phyloP scores from a whole-genome alignment of 2,329 filamentous ascomycete species.

The Nemania sp. region DNA sequence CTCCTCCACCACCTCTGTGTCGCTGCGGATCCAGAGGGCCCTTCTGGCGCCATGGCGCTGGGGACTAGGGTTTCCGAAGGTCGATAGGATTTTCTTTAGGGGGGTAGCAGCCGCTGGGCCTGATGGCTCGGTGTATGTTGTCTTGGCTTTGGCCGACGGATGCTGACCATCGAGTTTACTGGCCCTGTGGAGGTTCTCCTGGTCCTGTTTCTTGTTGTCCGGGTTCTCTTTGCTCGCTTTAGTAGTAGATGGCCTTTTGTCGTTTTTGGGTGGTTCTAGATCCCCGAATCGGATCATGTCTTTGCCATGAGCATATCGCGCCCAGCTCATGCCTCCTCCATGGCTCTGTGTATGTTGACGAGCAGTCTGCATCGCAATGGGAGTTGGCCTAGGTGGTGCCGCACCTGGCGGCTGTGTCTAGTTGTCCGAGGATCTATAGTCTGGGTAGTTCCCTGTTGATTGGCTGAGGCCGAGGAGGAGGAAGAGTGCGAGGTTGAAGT shows the following conservation, averaged over 20 bases:
- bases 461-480: not conserved
- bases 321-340: conserved; percentile 1
- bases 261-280: not conserved
- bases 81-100: not conserved
- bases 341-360: not conserved
- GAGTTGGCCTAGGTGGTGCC: not conserved
- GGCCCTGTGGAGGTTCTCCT: not conserved
- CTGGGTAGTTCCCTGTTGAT: not conserved
- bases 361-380: not conserved
- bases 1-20: not conserved
- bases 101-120: not conserved
- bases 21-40: not conserved
- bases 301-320: conserved; percentile 10
- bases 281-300: conserved; percentile 7
- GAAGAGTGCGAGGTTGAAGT: not conserved
- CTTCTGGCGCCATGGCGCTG: not conserved
- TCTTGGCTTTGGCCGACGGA: not conserved
- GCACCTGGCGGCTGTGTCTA: not conserved
- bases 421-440: not conserved
- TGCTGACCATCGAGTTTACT: not conserved
- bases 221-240: not conserved
- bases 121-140: not conserved
- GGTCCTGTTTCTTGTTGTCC: not conserved
- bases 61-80: conserved; percentile 12
- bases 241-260: not conserved